Evolutionary conservation across 768 basidiomycete species (phyloP), one percentile per base, ranked within the genome.

Genomic region (Russula sp.): DNA sequence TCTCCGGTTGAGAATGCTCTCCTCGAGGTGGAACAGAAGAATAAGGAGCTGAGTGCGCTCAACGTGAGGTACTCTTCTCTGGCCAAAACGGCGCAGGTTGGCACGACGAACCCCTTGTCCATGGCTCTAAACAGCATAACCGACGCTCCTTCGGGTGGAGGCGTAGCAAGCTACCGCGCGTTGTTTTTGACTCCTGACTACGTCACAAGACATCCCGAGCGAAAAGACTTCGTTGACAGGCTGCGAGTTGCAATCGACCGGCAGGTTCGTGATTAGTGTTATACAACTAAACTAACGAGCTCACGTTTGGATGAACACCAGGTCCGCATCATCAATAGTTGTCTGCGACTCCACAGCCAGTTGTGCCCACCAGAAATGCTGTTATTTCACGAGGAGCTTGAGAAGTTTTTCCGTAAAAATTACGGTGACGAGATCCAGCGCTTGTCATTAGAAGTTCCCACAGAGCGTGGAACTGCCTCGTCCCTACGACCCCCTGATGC

Each of bases 341-440:
- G 92, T 70, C 78, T 98, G 56, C 84, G 83, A 67, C 79, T 98
- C 6, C 94, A 98, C 70, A 85, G 84, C 2, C 79, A 84, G 48
- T 75, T 96, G 35, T 94, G 93, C 70, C 83, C 90, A 0, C 81
- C 84, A 13, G 93, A 94, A 71, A 96, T 97, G 81, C 75, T 88
- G n/a, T 82, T 85, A 5, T 98, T 98, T 81, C 95, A 98, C 70
- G 86, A 87, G 61, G 93, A 92, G 0, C 78, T 98, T 48, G 87
- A 90, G 70, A 85, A 81, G 63, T 88, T 93, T 73, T 93, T 92
- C 78, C 81, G 78, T 58, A 90, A 87, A 72, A 91, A 91, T 69
- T 93, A 91, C 75, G 73, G 82, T 4, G 91, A 93, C 41, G 91
- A 93, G 70, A 87, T 93, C 48, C 80, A 81, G 53, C 83, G 88